These are phyloP conservation scores for Sporothrix brasiliensis DNA, from an alignment of 2,329 filamentous ascomycete species.

Conservation along the genomic window DNA sequence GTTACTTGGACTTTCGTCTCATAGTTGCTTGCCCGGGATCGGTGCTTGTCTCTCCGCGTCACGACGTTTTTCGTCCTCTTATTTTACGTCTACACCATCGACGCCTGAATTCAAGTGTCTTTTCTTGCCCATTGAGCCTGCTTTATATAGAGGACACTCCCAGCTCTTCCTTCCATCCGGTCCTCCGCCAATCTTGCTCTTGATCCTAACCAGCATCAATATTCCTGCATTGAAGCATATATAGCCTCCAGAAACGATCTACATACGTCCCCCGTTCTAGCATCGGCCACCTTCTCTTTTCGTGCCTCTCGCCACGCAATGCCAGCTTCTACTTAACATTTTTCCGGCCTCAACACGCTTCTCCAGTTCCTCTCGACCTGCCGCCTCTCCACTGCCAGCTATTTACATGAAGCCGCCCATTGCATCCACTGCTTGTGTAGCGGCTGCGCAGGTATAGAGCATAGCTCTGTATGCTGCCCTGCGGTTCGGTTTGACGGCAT, in stretches of 20 bases:
- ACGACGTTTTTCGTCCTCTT: neutral
- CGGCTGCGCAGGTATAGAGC: slow-evolving; percentile 29
- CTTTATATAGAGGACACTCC: slow-evolving; percentile 19
- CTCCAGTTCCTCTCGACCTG: neutral
- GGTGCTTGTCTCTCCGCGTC: slow-evolving; percentile 19
- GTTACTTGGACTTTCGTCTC: slow-evolving; percentile 25
- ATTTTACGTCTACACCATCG: neutral
- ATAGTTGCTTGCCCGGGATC: slow-evolving; percentile 4
- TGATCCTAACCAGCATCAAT: slow-evolving; percentile 1
- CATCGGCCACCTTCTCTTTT: neutral
- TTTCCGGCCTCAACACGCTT: slow-evolving; percentile 3
- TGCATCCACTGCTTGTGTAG: slow-evolving; percentile 28
- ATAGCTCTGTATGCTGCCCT: slow-evolving; percentile 37
- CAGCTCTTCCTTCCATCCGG: slow-evolving; percentile 21
- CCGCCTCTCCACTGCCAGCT: neutral
- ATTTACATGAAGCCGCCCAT: slow-evolving; percentile 41
- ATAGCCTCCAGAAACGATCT: slow-evolving; percentile 27
- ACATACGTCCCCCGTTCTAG: slow-evolving; percentile 13
- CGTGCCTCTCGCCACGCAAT: neutral
- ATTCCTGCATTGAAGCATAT: slow-evolving; percentile 32
- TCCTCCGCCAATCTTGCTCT: slow-evolving; percentile 21
- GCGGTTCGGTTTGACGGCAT: slow-evolving; percentile 45
- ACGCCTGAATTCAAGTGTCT: neutral
- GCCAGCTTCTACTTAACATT: neutral
- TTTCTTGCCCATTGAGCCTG: slow-evolving; percentile 6